Percentiles rank a stretch among this genome's conserved stretches.
phyloP scores from a whole-genome alignment of 2,329 filamentous ascomycete genomes.

The Fusarium sulawesiense region DNA sequence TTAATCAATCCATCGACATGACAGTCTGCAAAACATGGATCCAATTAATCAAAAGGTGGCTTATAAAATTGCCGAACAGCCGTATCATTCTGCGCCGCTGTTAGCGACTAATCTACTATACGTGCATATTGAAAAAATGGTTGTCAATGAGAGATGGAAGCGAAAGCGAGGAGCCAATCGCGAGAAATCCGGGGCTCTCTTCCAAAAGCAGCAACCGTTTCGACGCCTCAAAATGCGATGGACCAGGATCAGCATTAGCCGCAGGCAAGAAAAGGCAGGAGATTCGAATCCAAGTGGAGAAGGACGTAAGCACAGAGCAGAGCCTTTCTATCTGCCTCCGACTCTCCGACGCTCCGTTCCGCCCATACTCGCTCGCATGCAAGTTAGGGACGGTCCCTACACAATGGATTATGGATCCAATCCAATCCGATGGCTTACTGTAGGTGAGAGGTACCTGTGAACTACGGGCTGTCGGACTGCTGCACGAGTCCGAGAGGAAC shows the following conservation, averaged over 20 bases:
- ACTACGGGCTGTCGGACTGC: constrained; percentile 37
- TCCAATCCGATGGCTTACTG: not conserved
- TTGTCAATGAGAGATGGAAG: constrained; percentile 1
- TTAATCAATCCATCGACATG: not conserved
- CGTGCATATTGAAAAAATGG: not conserved
- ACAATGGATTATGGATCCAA: not conserved
- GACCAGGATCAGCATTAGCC: constrained; percentile 21
- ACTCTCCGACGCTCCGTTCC: not conserved
- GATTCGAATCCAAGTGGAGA: constrained; percentile 16
- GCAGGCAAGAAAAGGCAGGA: constrained; percentile 11
- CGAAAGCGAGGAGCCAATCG: constrained; percentile 5
- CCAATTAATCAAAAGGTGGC: not conserved
- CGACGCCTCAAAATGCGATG: constrained; percentile 20
- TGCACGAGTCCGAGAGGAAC: constrained; percentile 39
- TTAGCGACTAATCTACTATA: not conserved
- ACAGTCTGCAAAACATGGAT: not conserved
- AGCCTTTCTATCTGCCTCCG: not conserved
- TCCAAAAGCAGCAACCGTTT: constrained; percentile 42
- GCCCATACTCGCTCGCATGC: not conserved
- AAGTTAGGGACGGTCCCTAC: not conserved
- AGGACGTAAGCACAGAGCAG: constrained; percentile 16
- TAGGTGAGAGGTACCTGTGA: not conserved
- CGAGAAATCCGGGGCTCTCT: constrained; percentile 10
- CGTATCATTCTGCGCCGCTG: constrained; percentile 10
- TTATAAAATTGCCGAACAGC: constrained; percentile 28